phyloP scores from a whole-genome alignment of 208 protist genomes.

The Polymyxa betae region DNA sequence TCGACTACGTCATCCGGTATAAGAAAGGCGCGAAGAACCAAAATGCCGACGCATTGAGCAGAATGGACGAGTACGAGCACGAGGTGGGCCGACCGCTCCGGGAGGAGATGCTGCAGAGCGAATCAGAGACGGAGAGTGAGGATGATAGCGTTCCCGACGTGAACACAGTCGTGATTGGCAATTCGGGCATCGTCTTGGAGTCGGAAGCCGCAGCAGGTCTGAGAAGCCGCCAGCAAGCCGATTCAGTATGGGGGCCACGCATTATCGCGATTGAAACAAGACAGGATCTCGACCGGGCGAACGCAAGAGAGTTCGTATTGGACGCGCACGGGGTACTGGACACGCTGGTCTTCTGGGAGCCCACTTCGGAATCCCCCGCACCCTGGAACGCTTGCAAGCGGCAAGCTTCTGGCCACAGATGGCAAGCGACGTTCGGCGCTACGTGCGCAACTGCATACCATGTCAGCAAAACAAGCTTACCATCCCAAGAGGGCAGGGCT shows the following conservation, averaged over 20 bases:
- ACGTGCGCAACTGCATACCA: neutral
- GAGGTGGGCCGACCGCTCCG: neutral
- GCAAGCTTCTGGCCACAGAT: neutral
- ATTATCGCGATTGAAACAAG: neutral
- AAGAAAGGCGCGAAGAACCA: neutral
- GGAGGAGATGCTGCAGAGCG: neutral
- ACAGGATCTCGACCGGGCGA: too few species aligned
- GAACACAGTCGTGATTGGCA: neutral
- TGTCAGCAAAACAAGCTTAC: constrained; percentile 20
- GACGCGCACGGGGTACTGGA: neutral
- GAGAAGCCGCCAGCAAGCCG: neutral
- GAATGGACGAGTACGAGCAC: neutral
- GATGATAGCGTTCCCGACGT: neutral
- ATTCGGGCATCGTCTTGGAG: neutral
- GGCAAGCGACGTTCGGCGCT: neutral
- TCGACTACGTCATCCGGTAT: neutral
- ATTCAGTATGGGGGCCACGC: neutral
- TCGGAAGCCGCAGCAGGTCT: neutral
- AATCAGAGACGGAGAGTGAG: neutral
- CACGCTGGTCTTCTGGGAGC: too few species aligned
- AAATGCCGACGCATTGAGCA: constrained; percentile 10
- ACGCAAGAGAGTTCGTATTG: neutral
- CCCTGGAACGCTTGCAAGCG: neutral
- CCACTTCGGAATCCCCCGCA: neutral
- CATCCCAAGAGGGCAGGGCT: neutral